Evolutionary conservation across 129 eudicot species (phyloP), one percentile per base, ranked within the genome.

Genomic region (Lactuca saligna): DNA sequence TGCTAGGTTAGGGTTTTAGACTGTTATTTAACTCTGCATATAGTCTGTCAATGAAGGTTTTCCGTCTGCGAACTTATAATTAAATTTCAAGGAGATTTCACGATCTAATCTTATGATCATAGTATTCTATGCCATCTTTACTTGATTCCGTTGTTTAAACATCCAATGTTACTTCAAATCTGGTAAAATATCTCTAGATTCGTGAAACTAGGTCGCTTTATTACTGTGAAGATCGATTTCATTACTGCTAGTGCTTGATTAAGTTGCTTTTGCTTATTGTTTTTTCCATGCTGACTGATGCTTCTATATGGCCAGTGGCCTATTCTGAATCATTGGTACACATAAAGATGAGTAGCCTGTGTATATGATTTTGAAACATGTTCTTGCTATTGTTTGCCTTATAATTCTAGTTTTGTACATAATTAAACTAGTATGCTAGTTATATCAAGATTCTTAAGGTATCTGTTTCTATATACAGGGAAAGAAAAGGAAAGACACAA

Each of bases 401-500:
- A 34, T 12, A 7, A 11, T n/a, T 5, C 14, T 9, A 17, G 25
- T 44, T 44, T 3, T 48, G 42, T 20, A 29, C 17, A 71, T 60
- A 3, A 33, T 20, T 32, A 4, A 0, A 5, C 7, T 7, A 34
- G 29, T 25, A 25, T 4, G 12, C 38, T 17, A 8, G 10, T 16
- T 4, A 32, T 55, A 14, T 57, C 1, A 44, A 39, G 54, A 57
- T 50, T 29, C 8, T 50, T 61, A 63, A 12, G 29, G 20, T 75
- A 31, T 8, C 5, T 17, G 31, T 61, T 54, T 9, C 20, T 53
- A 17, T 70, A 46, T 62, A 50, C 80, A 93, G 99, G 99, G 99
- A 49, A 93, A 93, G 87, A 93, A 93, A 70, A 73, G 97, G 54
- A 93, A 87, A 80, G 90, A 89, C 34, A 93, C 99, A 12, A 75